A percentile compares a stretch with the other conserved stretches of the same genome.
Conservation (phyloP, 2,329 filamentous ascomycete species). For the Stagonosporopsis rhizophila region DNA sequence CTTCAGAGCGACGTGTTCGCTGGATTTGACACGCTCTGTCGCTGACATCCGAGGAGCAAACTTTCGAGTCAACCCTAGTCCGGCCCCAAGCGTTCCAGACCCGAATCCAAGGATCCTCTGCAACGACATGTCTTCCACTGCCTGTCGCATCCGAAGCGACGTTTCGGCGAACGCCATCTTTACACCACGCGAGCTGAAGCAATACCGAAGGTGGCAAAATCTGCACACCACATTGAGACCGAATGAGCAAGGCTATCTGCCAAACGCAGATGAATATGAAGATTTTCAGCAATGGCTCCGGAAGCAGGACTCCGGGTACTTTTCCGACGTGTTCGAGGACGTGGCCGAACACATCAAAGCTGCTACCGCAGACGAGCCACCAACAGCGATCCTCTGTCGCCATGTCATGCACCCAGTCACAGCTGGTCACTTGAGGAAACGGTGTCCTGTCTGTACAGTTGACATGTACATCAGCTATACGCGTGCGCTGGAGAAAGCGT, state of each 20-base stretch:
- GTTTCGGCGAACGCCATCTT: constrained; percentile 37
- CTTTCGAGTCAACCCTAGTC: neutral
- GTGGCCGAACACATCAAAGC: constrained; percentile 29
- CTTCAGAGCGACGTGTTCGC: neutral
- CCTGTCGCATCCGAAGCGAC: constrained; percentile 12
- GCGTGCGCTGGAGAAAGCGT: constrained; percentile 30
- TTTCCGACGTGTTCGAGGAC: constrained; percentile 40
- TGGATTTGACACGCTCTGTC: neutral
- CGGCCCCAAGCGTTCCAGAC: constrained; percentile 5
- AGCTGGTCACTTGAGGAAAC: constrained; percentile 18
- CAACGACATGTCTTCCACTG: constrained; percentile 10
- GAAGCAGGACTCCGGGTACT: constrained; percentile 41
- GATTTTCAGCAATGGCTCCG: constrained; percentile 41
- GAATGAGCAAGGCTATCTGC: constrained; percentile 30
- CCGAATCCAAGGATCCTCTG: neutral
- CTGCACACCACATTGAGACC: constrained; percentile 29
- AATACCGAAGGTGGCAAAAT: constrained; percentile 39
- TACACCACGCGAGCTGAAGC: constrained; percentile 34
- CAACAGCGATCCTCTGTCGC: constrained; percentile 28
- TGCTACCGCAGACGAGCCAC: constrained; percentile 9
- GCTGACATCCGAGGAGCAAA: neutral
- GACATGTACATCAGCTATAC: constrained; percentile 38
- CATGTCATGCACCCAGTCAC: constrained; percentile 34
- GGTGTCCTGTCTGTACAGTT: constrained; percentile 40
- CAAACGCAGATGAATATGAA: constrained; percentile 37